Conservation (phyloP, 1,284 basidiomycete species). For the Boletus semigastroideus region DNA sequence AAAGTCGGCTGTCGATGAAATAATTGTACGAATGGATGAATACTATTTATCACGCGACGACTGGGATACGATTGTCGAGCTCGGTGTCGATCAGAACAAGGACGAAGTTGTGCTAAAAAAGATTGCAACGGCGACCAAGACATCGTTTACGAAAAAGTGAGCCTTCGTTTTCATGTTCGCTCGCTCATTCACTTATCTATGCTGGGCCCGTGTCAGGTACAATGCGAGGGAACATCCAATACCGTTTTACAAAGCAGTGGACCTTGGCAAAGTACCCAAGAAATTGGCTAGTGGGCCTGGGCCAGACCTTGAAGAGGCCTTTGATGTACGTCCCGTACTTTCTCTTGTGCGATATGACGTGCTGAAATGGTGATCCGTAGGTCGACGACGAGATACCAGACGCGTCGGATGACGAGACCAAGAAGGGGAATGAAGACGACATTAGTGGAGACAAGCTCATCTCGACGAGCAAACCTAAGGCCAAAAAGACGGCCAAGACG, state of each 20-base stretch:
- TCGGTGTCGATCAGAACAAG: constrained; percentile 82
- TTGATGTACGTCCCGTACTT: constrained; percentile 44
- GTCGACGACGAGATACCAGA: constrained; percentile 42
- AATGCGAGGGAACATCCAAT: constrained; percentile 87
- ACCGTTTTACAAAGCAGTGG: constrained; percentile 83
- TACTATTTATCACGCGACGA: constrained; percentile 94
- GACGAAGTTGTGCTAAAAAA: constrained; percentile 80
- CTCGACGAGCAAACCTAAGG: constrained; percentile 38
- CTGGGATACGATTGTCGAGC: constrained; percentile 93
- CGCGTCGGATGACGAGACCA: constrained; percentile 49
- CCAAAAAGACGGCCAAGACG: constrained; percentile 32
- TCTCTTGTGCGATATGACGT: not conserved
- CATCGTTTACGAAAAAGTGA: constrained; percentile 83
- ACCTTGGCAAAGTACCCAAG: constrained; percentile 76
- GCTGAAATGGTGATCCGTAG: not conserved
- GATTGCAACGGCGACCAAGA: constrained; percentile 80
- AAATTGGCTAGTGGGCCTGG: constrained; percentile 71
- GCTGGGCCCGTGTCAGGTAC: constrained; percentile 58
- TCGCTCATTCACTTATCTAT: not conserved
- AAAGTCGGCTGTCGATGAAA: constrained; percentile 75
- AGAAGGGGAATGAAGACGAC: constrained; percentile 39
- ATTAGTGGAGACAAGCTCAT: constrained; percentile 52
- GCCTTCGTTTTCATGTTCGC: not conserved
- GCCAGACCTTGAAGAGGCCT: constrained; percentile 89
- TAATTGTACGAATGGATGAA: constrained; percentile 90